Conservation (phyloP, 116 monocot species). For the Thalassia testudinum region DNA sequence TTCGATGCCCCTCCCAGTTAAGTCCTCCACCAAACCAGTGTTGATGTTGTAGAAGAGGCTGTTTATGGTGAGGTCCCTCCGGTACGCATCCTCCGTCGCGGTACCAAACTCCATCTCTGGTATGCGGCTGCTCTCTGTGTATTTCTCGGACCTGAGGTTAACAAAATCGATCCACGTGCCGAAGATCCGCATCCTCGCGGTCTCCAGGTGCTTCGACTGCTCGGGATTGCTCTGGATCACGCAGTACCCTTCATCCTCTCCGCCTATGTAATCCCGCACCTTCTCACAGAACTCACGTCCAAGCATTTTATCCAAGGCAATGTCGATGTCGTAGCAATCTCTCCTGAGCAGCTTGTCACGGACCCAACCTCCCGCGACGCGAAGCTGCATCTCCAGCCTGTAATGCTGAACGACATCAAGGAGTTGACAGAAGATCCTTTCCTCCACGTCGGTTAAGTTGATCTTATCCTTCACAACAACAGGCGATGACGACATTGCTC, state of each 20-base stretch:
- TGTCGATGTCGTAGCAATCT: slow-evolving; percentile 90
- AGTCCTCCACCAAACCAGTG: slow-evolving; percentile 74
- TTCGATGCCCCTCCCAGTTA: slow-evolving; percentile 76
- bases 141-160: slow-evolving; percentile 92
- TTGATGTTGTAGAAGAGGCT: slow-evolving; percentile 93
- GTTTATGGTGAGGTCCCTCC: slow-evolving; percentile 92
- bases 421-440: slow-evolving; percentile 61
- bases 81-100: slow-evolving; percentile 77
- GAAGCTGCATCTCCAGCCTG: slow-evolving; percentile 51
- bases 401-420: slow-evolving; percentile 65
- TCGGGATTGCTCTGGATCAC: slow-evolving; percentile 94
- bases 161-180: slow-evolving; percentile 93
- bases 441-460: slow-evolving; percentile 62
- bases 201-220: slow-evolving; percentile 97
- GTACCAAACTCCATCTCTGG: slow-evolving; percentile 95
- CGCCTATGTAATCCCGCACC: slow-evolving; percentile 50
- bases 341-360: slow-evolving; percentile 88
- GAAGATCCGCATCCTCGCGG: slow-evolving; percentile 85
- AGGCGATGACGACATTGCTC: neutral
- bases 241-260: slow-evolving; percentile 56
- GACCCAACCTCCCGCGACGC: slow-evolving; percentile 97
- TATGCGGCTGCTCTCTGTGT: slow-evolving; percentile 86
- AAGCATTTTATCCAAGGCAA: slow-evolving; percentile 83
- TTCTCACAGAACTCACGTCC: slow-evolving; percentile 87
- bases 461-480: slow-evolving; percentile 32